Base-by-base conservation (phyloP, 345 rosid genomes). In the Salix koriyanagi region DNA sequence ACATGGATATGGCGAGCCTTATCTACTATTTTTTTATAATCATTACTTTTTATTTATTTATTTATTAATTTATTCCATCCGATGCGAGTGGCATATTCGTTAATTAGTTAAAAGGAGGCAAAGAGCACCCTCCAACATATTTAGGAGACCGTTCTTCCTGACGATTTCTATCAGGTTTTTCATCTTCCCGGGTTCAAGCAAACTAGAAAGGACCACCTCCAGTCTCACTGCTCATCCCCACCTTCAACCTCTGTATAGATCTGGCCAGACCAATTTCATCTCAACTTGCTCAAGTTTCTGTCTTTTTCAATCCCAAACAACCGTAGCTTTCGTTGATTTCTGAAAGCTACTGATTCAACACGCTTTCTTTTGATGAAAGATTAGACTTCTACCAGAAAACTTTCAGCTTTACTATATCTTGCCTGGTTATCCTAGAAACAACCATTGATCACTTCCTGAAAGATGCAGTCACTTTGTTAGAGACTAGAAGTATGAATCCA, bases 401-500 rank as follows among this genome's bases (percentile, higher is more conserved):
- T n/a, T 8, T n/a, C 62, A 56, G 62, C 23, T 56, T 56, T n/a
- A n/a, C 62, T 23, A 7, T 21, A 10, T 56, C 28, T 56, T 56
- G 26, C 1, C 23, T 23, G 9, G 61, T 8, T 56, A 56, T 54
- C 61, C 61, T 21, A 21, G 61, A 7, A 7, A n/a, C 61, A 8
- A n/a, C 61, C 61, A 21, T 54, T 56, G 62, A 4, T n/a, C 26
- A 11, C 11, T 9, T n/a, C 62, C 4, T 56, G n/a, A n/a, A n/a
- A n/a, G 36, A 34, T 66, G n/a, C 41, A 15, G 21, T 5, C 44
- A 18, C 13, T 66, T 66, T 30, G 41, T 4, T 37, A 34, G 25
- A 56, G 62, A 56, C 69, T 21, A 66, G 32, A 37, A 23, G 76
- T 70, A 91, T 91, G 94, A 89, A 91, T 79, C 81, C 97, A 34